phyloP scores from a whole-genome alignment of 768 basidiomycete species.

The Coprinopsis strossmayeri region DNA sequence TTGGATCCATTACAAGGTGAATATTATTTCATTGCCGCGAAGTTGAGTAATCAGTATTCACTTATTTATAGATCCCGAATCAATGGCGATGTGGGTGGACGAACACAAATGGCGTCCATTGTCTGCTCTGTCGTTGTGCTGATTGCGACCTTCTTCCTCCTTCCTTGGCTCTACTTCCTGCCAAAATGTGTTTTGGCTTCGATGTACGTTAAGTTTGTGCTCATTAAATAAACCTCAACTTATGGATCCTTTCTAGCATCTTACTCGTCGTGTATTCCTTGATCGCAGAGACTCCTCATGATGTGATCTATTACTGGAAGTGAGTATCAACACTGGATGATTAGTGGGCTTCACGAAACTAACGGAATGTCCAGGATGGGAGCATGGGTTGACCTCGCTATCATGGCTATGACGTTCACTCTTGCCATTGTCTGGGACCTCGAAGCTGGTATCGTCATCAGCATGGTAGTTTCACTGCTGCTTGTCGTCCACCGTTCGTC shows the following conservation, averaged over 20 bases:
- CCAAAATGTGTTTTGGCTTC: constrained; percentile 89
- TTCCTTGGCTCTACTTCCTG: constrained; percentile 79
- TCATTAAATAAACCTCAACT: not conserved
- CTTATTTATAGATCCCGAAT: constrained; percentile 59
- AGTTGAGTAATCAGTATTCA: not conserved
- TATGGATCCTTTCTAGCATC: constrained; percentile 45
- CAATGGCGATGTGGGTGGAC: constrained; percentile 83
- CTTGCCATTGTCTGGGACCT: constrained; percentile 87
- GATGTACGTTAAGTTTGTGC: constrained; percentile 46
- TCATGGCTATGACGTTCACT: constrained; percentile 86
- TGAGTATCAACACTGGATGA: constrained; percentile 27
- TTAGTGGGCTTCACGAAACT: not conserved
- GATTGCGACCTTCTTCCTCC: constrained; percentile 82
- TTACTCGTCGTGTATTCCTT: constrained; percentile 81
- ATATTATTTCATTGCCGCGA: constrained; percentile 12
- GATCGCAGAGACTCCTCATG: constrained; percentile 81
- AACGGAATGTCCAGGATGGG: constrained; percentile 47
- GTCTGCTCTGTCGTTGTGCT: constrained; percentile 71
- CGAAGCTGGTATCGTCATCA: constrained; percentile 88
- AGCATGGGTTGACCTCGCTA: constrained; percentile 87
- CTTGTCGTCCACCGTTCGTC: constrained; percentile 89
- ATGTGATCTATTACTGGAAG: constrained; percentile 81
- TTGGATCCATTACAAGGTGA: constrained; percentile 87
- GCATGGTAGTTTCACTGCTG: constrained; percentile 80
- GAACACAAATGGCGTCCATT: constrained; percentile 85